Base-by-base conservation (phyloP, 345 rosid genomes). In the Cochlearia excelsa region DNA sequence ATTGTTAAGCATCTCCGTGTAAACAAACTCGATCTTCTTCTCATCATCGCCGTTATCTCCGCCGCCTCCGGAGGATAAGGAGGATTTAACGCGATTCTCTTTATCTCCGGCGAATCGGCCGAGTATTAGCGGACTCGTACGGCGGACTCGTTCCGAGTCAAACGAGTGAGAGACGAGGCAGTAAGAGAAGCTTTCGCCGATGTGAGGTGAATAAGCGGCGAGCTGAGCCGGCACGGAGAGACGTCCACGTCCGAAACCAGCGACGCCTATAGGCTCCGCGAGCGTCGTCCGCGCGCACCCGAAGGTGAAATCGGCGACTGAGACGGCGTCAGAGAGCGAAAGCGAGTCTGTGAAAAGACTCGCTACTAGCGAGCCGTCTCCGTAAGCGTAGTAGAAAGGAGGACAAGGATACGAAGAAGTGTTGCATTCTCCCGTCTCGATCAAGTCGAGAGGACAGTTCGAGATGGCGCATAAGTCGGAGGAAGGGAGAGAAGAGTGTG, bases 201-300 rank as follows among this genome's bases (percentile, higher is more conserved):
- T 75, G 26, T 76, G 82, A 6, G 98, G 93, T 5, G 89, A 78
- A 33, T 70, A 38, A 7, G 77, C 59, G 4, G 84, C 59, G 38
- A 92, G 87, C 77, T 92, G 97, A 2, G 91, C 85, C 0, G 98
- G 98, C 4, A 92, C 26, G 0, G 98, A 92, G 46, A 92, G 90
- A 1, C 74, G 73, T 11, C 98, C 94, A 3, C 87, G 90, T 34
- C 98, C 97, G 61, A 92, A 92, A 2, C 98, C 98, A 2, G 97
- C 99, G 26, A 92, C 99, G 5, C 97, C 99, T 10, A 92, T 76
- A 0, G 97, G 97, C 61, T 92, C 99, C 27, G 78, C 99, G 29
- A 92, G 85, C 11, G 99, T 75, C 0, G 85, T 77, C 76, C 81
- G 85, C 30, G 99, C 93, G 16, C 99, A 92, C 2, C 95, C 97